These are phyloP conservation scores for Auricularia sp. DNA, from an alignment of 768 basidiomycete species.

Conservation along the genomic window DNA sequence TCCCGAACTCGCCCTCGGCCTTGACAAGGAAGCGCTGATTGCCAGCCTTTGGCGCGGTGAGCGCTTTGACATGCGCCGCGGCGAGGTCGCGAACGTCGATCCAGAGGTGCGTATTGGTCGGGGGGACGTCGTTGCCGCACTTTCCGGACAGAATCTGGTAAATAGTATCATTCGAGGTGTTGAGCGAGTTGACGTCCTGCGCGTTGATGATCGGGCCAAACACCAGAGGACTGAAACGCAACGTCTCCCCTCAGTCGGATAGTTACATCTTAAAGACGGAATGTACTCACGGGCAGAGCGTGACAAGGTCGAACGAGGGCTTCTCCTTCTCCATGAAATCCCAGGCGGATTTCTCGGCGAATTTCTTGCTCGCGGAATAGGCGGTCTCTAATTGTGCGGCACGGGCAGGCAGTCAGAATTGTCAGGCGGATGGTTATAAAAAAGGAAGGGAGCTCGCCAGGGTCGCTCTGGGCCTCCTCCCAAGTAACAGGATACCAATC, in stretches of 20 bases:
- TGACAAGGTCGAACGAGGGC: slow-evolving; percentile 6
- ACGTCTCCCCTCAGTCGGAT: neutral
- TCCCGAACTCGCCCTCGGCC: slow-evolving; percentile 11
- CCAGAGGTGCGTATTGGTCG: slow-evolving; percentile 17
- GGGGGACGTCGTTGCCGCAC: neutral
- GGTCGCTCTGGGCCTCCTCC: neutral
- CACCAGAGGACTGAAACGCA: neutral
- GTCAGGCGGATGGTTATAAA: neutral
- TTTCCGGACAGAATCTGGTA: slow-evolving; percentile 2
- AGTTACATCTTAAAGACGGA: neutral
- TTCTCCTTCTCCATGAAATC: slow-evolving; percentile 7
- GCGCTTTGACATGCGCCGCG: slow-evolving; percentile 39
- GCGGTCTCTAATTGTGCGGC: neutral
- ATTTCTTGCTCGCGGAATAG: slow-evolving; percentile 6
- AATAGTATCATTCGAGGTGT: neutral
- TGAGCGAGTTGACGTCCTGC: neutral
- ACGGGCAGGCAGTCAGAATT: no score
- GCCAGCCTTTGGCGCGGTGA: slow-evolving; percentile 41
- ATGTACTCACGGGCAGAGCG: slow-evolving; percentile 2
- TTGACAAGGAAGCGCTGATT: slow-evolving; percentile 47
- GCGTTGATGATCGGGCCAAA: slow-evolving; percentile 5
- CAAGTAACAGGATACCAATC: slow-evolving; percentile 5
- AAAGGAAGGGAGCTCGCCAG: neutral
- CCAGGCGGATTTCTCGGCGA: slow-evolving; percentile 7
- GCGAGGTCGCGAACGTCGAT: slow-evolving; percentile 49